Base-by-base conservation (phyloP, 2,329 filamentous ascomycete genomes). In the Ascochyta pisi region DNA sequence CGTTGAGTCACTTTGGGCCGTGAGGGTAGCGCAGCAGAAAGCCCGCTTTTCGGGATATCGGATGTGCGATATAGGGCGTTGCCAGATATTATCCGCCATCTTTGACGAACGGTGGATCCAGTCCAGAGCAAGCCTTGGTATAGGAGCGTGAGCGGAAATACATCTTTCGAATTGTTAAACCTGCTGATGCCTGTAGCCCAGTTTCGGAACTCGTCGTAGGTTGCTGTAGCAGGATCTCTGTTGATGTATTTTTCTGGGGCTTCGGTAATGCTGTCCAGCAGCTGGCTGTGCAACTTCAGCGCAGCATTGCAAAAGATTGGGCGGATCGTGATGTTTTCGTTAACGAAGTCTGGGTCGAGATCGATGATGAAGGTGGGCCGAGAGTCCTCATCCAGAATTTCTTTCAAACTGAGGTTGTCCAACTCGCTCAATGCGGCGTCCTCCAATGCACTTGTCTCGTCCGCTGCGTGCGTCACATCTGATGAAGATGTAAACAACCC, bases 141-240 rank as follows among this genome's bases (percentile, higher is more conserved):
- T 4, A 77, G 44, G 40, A 78, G 74, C 7, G 76, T 78, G 0
- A 78, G 70, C 0, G 79, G 79, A 38, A 78, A 81, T 4, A 81
- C 72, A 50, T 82, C 79, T 55, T 74, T 73, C 2, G 78, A 78
- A 47, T 79, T 77, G 42, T 81, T 78, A 51, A 78, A 78, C 5
- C 68, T 71, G 4, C 77, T 81, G 15, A 77, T 68, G 0, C 77
- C 70, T 0, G 77, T 77, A 0, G 75, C 75, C 79, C 79, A 82
- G 1, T 48, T 58, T 43, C 64, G 74, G 58, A 81, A 82, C 0
- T 75, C 71, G 0, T 66, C 51, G 49, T 79, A 77, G 19, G 65
- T 60, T 27, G 64, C 49, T 9, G 61, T 43, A 12, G 45, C 24
- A 15, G 51, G 24, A 10, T 49, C 45, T n/a, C 16, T 46, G 16